Evolutionary conservation across 2,329 filamentous ascomycete genomes (phyloP).

Genomic region (Cladophialophora carrionii): DNA sequence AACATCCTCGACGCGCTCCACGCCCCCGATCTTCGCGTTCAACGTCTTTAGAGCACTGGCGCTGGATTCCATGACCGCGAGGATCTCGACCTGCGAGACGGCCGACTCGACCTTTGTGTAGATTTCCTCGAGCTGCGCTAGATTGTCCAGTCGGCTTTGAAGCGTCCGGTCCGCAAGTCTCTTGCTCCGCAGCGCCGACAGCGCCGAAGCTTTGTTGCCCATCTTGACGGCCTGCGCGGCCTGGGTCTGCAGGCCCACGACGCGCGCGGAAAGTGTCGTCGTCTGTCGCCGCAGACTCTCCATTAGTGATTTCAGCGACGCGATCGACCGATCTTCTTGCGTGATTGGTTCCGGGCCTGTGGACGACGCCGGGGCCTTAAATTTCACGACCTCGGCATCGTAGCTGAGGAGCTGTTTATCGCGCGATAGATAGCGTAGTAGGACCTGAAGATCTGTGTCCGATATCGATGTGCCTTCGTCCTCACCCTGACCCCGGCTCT

Average conservation of each 20-base stretch:
- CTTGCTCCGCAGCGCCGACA: slow-evolving; percentile 78
- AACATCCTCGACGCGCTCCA: slow-evolving; percentile 73
- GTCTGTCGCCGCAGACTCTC: slow-evolving; percentile 68
- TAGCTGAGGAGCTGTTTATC: slow-evolving; percentile 62
- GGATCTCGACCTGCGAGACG: slow-evolving; percentile 78
- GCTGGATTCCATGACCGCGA: slow-evolving; percentile 80
- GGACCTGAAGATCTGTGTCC: slow-evolving; percentile 64
- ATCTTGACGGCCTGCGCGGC: slow-evolving; percentile 71
- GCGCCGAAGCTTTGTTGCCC: slow-evolving; percentile 74
- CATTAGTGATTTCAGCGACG: slow-evolving; percentile 75
- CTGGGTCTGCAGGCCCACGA: slow-evolving; percentile 54
- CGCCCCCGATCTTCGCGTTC: slow-evolving; percentile 76
- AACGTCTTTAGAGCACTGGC: slow-evolving; percentile 71
- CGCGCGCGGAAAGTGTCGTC: slow-evolving; percentile 62
- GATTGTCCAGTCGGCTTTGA: slow-evolving; percentile 69
- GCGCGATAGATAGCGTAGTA: slow-evolving; percentile 70
- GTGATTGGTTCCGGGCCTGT: slow-evolving; percentile 58
- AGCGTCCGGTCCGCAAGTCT: slow-evolving; percentile 78
- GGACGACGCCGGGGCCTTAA: slow-evolving; percentile 60
- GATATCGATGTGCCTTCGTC: slow-evolving; percentile 45
- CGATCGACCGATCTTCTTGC: slow-evolving; percentile 78
- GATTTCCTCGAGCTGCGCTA: slow-evolving; percentile 81
- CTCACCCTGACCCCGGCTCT: slow-evolving; percentile 1
- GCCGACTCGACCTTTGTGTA: slow-evolving; percentile 84
- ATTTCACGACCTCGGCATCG: slow-evolving; percentile 68